These are phyloP conservation scores for Radiomyces spectabilis DNA, from an alignment of 192 early-diverging fungal species.

Conservation along the genomic window DNA sequence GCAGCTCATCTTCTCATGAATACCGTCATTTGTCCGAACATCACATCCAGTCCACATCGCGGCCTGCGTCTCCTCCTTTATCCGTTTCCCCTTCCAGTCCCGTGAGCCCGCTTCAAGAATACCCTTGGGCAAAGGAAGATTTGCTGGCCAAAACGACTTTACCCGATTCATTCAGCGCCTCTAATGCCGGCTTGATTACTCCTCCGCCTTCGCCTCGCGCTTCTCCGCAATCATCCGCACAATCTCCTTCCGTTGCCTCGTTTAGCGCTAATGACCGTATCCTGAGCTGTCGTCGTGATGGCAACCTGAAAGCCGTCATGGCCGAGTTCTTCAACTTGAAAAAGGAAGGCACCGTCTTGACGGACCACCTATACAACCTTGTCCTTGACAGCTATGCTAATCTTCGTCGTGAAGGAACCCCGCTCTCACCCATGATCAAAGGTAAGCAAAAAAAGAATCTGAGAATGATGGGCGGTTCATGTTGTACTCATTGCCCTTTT, in stretches of 20 bases:
- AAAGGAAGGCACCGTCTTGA: conserved; percentile 9
- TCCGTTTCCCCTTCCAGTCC: no score
- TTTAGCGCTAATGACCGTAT: conserved; percentile 21
- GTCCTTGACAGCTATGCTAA: conserved; percentile 23
- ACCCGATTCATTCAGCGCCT: no score
- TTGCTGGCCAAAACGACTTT: no score
- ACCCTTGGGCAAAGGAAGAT: no score
- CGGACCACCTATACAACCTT: conserved; percentile 24
- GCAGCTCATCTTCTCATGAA: no score
- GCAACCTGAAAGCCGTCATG: conserved; percentile 18
- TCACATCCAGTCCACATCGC: no score
- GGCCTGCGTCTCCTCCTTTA: no score
- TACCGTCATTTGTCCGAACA: no score
- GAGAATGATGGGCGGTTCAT: not conserved
- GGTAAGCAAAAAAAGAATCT: conserved; percentile 10
- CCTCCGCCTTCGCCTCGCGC: conserved; percentile 8
- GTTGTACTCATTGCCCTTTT: not conserved
- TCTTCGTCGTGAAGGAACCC: conserved; percentile 22
- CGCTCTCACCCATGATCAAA: conserved; percentile 17
- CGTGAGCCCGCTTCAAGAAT: no score
- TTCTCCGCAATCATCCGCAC: not conserved
- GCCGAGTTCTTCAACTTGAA: conserved; percentile 19
- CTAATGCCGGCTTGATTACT: conserved; percentile 4
- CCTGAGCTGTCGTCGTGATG: conserved; percentile 14
- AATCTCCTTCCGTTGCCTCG: no score